Evolutionary conservation across 768 basidiomycete genomes (phyloP).

Genomic region (Thelephora ganbajun): DNA sequence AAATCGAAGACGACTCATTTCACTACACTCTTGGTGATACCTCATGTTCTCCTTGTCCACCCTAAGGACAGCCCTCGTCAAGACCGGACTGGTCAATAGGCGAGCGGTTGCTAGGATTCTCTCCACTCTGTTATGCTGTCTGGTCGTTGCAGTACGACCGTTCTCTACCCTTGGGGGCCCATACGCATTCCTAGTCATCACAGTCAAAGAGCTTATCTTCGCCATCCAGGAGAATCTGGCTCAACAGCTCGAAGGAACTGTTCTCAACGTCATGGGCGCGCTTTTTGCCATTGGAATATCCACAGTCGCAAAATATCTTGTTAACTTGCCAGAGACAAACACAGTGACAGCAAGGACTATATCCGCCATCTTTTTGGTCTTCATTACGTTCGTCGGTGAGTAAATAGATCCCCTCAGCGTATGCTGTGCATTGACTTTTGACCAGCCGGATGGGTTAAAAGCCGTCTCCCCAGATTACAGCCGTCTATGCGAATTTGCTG

Average conservation of each 20-base stretch:
- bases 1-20: no score
- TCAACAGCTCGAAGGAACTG: conserved; percentile 30
- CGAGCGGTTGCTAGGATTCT: conserved; percentile 26
- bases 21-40: no score
- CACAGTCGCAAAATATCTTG: conserved; percentile 21
- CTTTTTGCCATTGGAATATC: conserved; percentile 24
- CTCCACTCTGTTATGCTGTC: conserved; percentile 28
- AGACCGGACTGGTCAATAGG: background rate
- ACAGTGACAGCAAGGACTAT: conserved; percentile 19
- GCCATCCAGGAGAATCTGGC: conserved; percentile 31
- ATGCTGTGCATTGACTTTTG: background rate
- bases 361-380: conserved; percentile 26
- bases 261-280: conserved; percentile 30
- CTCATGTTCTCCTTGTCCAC: no score
- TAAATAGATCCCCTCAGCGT: background rate
- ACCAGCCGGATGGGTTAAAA: conserved; percentile 27
- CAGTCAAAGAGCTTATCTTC: conserved; percentile 33
- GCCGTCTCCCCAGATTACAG: conserved; percentile 29
- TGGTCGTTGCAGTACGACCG: conserved; percentile 24
- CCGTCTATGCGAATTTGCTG: conserved; percentile 30
- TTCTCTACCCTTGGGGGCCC: conserved; percentile 25
- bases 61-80: no score
- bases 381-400: conserved; percentile 25
- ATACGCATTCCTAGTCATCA: conserved; percentile 23
- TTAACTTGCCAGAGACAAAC: conserved; percentile 14